Base-by-base conservation (phyloP, 805 yeast genomes). In the Nakazawaea siamensis region DNA sequence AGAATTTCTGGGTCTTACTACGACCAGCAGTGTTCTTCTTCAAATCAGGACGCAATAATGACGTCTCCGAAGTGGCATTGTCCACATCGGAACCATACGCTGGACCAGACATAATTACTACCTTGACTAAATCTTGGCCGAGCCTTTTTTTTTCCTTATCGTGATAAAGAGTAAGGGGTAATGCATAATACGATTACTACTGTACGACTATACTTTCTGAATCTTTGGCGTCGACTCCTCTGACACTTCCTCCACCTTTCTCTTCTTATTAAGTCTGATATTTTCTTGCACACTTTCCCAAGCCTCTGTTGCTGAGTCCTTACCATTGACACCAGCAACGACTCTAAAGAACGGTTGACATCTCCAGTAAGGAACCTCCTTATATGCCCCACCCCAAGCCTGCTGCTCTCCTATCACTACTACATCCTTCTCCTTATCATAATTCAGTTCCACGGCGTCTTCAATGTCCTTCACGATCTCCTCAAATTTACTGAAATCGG, bases 291-390 rank as follows among this genome's bases (percentile, higher is more conserved):
- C 24, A 19, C 43, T 35, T 31, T 44, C 33, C 35, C 49, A 36
- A 13, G 48, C 35, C 21, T 45, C 45, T 21, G 48, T 48, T 7
- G 52, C 49, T 9, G 55, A 51, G 6, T 54, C 60, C 31, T 70
- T 73, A 17, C 70, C 74, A 18, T 68, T 64, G 3, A 73, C 76
- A 16, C 97, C 97, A 52, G 85, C 73, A 1, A 90, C 95, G 2
- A 80, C 77, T 47, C 98, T 69, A 66, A 90, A 90, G 53, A 84
- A 82, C 2, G 98, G 98, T 58, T 90, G 98, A 44, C 95, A 78
- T 49, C 97, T 70, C 97, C 97, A 90, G 54, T 81, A 87, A 2
- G 98, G 97, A 12, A 90, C 74, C 4, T 68, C 70, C 53, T 76
- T 76, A 54, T 92, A 90, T 11, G 66, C 48, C 1, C 94, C 95